A percentile compares a stretch with the other conserved stretches of the same genome.
phyloP scores from a whole-genome alignment of 331 rosid species.

The Erythrophleum ivorense region DNA sequence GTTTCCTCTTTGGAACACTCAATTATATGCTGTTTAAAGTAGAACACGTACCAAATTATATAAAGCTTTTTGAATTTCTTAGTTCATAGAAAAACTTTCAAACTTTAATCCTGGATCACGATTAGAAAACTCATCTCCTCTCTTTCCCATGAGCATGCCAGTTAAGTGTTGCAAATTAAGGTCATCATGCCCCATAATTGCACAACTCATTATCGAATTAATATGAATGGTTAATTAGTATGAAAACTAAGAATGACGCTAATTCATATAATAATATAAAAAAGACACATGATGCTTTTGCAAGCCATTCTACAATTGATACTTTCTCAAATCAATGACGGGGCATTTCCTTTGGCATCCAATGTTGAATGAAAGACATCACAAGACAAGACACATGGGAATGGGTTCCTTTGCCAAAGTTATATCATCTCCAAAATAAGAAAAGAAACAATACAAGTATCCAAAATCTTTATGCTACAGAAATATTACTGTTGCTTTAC shows the following conservation, averaged over 20 bases:
- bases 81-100: neutral
- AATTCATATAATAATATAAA: neutral
- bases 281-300: neutral
- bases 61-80: neutral
- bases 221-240: slow-evolving; percentile 35
- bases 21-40: slow-evolving; percentile 28
- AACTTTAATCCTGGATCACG: slow-evolving; percentile 42
- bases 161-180: slow-evolving; percentile 36
- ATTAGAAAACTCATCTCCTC: slow-evolving; percentile 34
- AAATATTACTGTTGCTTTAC: slow-evolving; percentile 33
- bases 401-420: slow-evolving; percentile 45
- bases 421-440: slow-evolving; percentile 38
- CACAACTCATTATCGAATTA: slow-evolving; percentile 56
- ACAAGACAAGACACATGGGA: slow-evolving; percentile 46
- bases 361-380: slow-evolving; percentile 31
- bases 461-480: neutral
- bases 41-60: slow-evolving; percentile 7
- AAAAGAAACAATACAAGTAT: slow-evolving; percentile 18
- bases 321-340: slow-evolving; percentile 6
- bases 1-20: slow-evolving; percentile 32
- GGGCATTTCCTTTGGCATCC: slow-evolving; percentile 44
- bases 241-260: slow-evolving; percentile 12
- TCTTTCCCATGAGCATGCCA: slow-evolving; percentile 39
- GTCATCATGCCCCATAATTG: slow-evolving; percentile 43
- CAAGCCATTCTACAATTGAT: neutral